Conservation (phyloP, 495 filamentous ascomycete genomes). For the Niebla homalea region DNA sequence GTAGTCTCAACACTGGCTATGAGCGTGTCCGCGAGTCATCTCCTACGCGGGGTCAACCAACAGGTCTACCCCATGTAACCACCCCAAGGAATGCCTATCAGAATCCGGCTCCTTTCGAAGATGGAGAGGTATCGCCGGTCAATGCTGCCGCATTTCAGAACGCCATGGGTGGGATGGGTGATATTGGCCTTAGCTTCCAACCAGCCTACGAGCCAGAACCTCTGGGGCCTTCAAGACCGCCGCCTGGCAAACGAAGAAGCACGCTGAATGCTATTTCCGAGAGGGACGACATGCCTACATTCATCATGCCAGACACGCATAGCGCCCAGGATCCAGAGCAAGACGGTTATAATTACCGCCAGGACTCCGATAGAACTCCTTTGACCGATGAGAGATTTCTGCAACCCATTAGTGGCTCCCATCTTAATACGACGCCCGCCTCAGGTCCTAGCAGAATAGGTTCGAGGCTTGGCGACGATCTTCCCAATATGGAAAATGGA, state of each 20-base stretch:
- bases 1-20: constrained; percentile 19
- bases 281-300: constrained; percentile 25
- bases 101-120: constrained; percentile 22
- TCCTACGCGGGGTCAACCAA: constrained; percentile 24
- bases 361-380: constrained; percentile 55
- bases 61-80: constrained; percentile 20
- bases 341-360: constrained; percentile 35
- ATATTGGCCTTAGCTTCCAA: constrained; percentile 38
- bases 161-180: constrained; percentile 49
- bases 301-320: constrained; percentile 28
- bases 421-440: constrained; percentile 27
- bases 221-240: constrained; percentile 18
- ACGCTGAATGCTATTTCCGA: constrained; percentile 24
- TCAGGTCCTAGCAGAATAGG: constrained; percentile 44
- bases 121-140: constrained; percentile 29
- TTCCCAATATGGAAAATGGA: constrained; percentile 42
- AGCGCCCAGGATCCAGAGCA: constrained; percentile 27
- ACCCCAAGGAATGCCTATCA: constrained; percentile 22
- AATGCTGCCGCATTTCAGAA: constrained; percentile 41
- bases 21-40: constrained; percentile 40
- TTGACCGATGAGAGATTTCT: constrained; percentile 46
- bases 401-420: constrained; percentile 55
- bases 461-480: constrained; percentile 49
- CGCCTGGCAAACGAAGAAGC: constrained; percentile 20
- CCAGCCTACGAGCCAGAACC: constrained; percentile 18